These are phyloP conservation scores for Leccinum fibrillosum DNA, from an alignment of 768 basidiomycete genomes.

Conservation along the genomic window DNA sequence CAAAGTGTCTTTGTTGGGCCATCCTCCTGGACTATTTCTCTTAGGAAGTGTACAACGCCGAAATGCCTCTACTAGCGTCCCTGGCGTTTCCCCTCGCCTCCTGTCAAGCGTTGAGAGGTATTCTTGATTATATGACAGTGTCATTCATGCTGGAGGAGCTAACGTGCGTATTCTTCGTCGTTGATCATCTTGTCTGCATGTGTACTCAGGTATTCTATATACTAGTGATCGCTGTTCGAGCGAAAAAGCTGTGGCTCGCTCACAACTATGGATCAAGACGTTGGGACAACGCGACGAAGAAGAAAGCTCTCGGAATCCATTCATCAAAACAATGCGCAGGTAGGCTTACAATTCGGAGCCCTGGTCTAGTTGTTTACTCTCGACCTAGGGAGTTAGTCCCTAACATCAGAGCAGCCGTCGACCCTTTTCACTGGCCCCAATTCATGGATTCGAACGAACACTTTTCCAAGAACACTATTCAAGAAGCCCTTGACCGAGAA, in stretches of 20 bases:
- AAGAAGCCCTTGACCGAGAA: conserved; percentile 29
- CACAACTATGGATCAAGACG: conserved; percentile 22
- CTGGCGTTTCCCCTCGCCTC: conserved; percentile 24
- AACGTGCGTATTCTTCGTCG: conserved; percentile 14
- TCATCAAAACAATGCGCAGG: conserved; percentile 24
- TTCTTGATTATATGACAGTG: conserved; percentile 27
- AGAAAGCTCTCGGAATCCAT: conserved; percentile 17
- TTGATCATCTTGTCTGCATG: neutral
- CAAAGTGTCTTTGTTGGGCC: too few species aligned
- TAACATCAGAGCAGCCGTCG: conserved; percentile 20
- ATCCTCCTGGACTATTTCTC: neutral
- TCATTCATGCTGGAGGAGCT: conserved; percentile 32
- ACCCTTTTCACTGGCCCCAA: conserved; percentile 28
- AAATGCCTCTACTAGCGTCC: conserved; percentile 26
- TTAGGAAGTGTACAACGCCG: conserved; percentile 26
- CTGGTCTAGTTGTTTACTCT: neutral
- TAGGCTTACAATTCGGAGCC: conserved; percentile 4
- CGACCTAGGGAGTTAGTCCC: conserved; percentile 21
- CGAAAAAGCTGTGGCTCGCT: conserved; percentile 4
- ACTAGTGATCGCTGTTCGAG: conserved; percentile 28
- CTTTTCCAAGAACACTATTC: conserved; percentile 21
- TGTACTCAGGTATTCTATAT: neutral
- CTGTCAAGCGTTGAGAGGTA: conserved; percentile 18
- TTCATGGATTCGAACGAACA: conserved; percentile 20
- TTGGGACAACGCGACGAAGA: conserved; percentile 16